Evolutionary conservation across 2,329 filamentous ascomycete genomes (phyloP), one percentile per base, ranked within the genome.

Genomic region (Aspergillus sp.): DNA sequence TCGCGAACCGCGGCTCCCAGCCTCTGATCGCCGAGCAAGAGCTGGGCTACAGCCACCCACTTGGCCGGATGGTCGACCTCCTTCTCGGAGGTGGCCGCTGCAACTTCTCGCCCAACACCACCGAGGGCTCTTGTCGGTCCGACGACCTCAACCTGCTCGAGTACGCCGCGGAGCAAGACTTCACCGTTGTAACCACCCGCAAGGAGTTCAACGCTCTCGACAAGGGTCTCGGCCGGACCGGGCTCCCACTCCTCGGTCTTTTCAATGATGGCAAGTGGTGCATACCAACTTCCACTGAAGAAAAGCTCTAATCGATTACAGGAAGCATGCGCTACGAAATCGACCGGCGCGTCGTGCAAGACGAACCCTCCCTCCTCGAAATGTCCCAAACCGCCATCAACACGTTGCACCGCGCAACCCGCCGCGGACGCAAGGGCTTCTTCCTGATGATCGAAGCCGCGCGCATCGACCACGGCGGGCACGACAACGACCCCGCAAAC

Each of bases 391-490:
- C 30, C 17, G 48, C 48, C 48, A 15, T 50, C 3, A 31, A 50
- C 28, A 47, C 58, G 5, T 51, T 60, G 9, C 11, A 58, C 47
- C 47, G 17, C 34, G 47, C 56, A 11, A 58, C 56, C 48, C 47
- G 31, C 13, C 19, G 34, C 41, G 17, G 19, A 17, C 7, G 28
- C 15, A 60, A 54, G 31, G 58, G 58, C 45, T 60, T 41, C 58
- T 60, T 60, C 58, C 43, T 60, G 43, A 60, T 60, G 58, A 50
- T 60, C 58, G 58, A 60, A 15, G 58, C 58, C 30, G 51, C 58
- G 3, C 50, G 58, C 17, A 60, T 60, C 45, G 58, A 60, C 22
- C 58, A 60, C 52, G 58, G 25, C 13, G 58, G 58, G 3, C 58
- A 60, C 45, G 58, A 52, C 56, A 30, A 31, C 48, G 48, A 50